Base-by-base conservation (phyloP, 2,329 filamentous ascomycete genomes). In the Lachnellula hyalina region DNA sequence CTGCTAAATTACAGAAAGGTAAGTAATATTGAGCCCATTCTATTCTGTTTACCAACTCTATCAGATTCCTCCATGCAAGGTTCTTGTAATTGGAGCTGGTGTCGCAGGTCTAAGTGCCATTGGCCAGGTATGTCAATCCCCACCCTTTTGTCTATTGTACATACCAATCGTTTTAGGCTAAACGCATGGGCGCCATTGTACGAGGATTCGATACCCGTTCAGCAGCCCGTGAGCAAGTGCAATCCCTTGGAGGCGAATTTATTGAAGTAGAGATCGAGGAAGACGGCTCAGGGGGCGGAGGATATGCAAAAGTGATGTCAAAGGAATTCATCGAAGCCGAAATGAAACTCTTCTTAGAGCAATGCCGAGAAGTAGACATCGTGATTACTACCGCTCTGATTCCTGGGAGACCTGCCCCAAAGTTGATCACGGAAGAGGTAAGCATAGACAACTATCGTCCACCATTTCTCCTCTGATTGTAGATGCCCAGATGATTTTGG, bases 331-430 rank as follows among this genome's bases (percentile, higher is more conserved):
- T 94, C 69, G 89, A 90, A 57, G 90, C 90, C 5, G 90, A 96
- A 70, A 95, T 95, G 90, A 92, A 89, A 70, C 78, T 96, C 0
- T 96, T 96, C 73, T 84, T 89, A 68, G 87, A 94, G 63, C 91
- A 96, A 70, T 89, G 87, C 58, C 81, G 83, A 56, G 91, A 96
- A 40, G 90, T 96, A 50, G 90, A 96, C 71, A 96, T 96, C 60
- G 88, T 96, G 58, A 88, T 96, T 68, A 96, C 90, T 1, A 96
- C 91, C 1, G 91, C 91, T n/a, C 72, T 96, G 64, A 96, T 96
- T 57, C 91, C 91, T 0, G 91, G 90, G 54, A 87, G 81, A 63
- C 87, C 87, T 28, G 90, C 90, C 0, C 91, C 91, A 0, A 93
- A 87, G 65, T 77, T 96, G 32, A 92, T 96, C 65, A 92, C 87